phyloP scores from a whole-genome alignment of 2,329 filamentous ascomycete species.

The Didymella lethalis region DNA sequence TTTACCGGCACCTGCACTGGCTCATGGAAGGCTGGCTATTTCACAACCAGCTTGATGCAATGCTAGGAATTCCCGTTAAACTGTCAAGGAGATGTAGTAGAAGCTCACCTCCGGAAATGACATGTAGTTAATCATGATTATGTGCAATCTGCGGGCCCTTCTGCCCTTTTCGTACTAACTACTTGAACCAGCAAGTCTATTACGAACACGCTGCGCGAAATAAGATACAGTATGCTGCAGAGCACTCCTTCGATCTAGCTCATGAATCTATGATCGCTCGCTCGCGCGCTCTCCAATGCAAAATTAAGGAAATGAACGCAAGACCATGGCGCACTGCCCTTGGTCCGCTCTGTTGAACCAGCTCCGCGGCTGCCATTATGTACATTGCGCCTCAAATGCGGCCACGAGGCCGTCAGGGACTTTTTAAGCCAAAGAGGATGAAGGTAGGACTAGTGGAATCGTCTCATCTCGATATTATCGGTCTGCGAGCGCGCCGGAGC shows the following conservation, averaged over 20 bases:
- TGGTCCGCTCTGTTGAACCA: conserved; percentile 10
- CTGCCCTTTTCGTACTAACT: too few relatives aligned
- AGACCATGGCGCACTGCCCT: conserved; percentile 25
- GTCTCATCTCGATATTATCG: conserved; percentile 47
- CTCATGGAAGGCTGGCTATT: neutral
- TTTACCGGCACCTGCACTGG: neutral
- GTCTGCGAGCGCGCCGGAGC: conserved; percentile 38
- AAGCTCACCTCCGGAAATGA: too few relatives aligned
- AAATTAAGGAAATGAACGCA: conserved; percentile 6
- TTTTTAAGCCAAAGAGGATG: neutral
- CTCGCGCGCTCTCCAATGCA: conserved; percentile 7
- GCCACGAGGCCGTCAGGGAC: neutral
- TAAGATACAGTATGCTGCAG: neutral
- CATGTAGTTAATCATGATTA: too few relatives aligned
- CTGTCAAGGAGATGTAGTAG: neutral
- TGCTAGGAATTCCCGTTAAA: neutral
- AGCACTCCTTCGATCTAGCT: neutral
- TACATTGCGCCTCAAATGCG: neutral
- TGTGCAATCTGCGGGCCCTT: neutral
- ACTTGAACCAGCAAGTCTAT: neutral
- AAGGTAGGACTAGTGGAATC: conserved; percentile 28
- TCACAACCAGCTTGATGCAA: neutral
- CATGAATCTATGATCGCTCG: conserved; percentile 6
- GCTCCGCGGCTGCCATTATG: neutral
- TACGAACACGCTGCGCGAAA: neutral